These are phyloP conservation scores for Metschnikowia amazonensis DNA, from an alignment of 805 yeast genomes.

Conservation along the genomic window DNA sequence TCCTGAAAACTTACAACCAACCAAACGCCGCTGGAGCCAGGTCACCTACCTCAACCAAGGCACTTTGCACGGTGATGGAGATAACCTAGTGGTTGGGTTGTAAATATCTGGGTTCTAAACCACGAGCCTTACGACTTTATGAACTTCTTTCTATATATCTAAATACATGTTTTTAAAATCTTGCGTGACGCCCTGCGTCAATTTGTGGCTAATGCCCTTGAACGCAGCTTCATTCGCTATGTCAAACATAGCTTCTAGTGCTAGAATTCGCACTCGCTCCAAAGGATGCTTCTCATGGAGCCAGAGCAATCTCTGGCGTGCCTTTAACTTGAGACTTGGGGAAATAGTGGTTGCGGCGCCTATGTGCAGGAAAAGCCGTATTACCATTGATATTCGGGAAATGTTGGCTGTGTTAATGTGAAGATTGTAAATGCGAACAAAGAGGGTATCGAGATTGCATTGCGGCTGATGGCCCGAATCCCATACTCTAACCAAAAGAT, in stretches of 20 bases:
- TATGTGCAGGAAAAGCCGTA: slow-evolving; percentile 44
- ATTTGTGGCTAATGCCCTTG: neutral
- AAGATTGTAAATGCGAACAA: slow-evolving; percentile 49
- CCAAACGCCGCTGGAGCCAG: slow-evolving; percentile 20
- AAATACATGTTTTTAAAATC: slow-evolving; percentile 1
- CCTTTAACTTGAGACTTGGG: slow-evolving; percentile 8
- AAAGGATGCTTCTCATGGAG: slow-evolving; percentile 29
- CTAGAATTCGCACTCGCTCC: slow-evolving; percentile 30
- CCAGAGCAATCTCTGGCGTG: slow-evolving; percentile 22
- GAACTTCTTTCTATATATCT: neutral
- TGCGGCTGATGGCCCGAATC: slow-evolving; percentile 38
- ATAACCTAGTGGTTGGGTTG: slow-evolving; percentile 21
- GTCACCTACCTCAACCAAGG: slow-evolving; percentile 19
- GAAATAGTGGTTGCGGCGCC: slow-evolving; percentile 12
- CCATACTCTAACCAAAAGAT: slow-evolving; percentile 34
- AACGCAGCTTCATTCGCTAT: slow-evolving; percentile 22
- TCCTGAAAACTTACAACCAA: slow-evolving; percentile 5
- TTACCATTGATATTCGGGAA: slow-evolving; percentile 34
- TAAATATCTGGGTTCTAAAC: slow-evolving; percentile 1
- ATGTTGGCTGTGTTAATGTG: slow-evolving; percentile 48
- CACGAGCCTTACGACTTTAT: too few species aligned
- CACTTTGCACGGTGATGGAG: slow-evolving; percentile 19
- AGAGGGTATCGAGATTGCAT: slow-evolving; percentile 32
- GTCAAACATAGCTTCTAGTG: slow-evolving; percentile 43
- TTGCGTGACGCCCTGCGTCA: slow-evolving; percentile 3